Evolutionary conservation across 257 asterid genomes (phyloP), one percentile per base, ranked within the genome.

Genomic region (Solanum dulcamara): DNA sequence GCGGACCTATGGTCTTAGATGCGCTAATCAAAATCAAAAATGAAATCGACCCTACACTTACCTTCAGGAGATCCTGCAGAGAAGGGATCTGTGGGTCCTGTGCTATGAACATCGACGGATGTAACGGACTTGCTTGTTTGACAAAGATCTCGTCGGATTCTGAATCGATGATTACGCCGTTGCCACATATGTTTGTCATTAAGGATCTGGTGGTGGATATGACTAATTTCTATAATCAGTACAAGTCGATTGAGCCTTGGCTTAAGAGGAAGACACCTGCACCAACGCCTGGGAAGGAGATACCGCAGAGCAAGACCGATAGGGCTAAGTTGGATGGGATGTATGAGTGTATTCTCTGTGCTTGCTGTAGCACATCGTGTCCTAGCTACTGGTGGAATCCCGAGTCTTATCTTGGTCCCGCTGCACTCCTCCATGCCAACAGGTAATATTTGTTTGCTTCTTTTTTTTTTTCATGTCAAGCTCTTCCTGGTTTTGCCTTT

Each of bases 371-470:
- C 87, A 94, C 98, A 37, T 92, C 97, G 22, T 96, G 99, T 88
- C 98, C 99, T 11, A 96, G 99, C 88, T 96, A 96, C 87, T 94
- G 99, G 99, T 96, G 99, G 99, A 96, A 96, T 85, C 99, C 99
- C 12, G 99, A 96, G 90, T 87, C 97, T 40, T 96, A 96, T 91
- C 92, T 96, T 88, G 99, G 99, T 24, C 99, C 99, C 0, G 98
- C 98, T 22, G 97, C 98, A 42, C 98, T 96, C 84, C 94, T 96
- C 83, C 99, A 96, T 28, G 98, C 99, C 68, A 94, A 96, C 64
- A 85, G 99, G 99, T 96, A 84, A 22, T 74, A 1, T 74, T 26
- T 24, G 51, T 37, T 70, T 20, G 10, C 13, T 42, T 22, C 2
- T 72, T 22, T 38, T 40, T 42, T 22, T 5, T 72, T 22, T 38